Conservation (phyloP, 371 early-diverging fungal genomes). For the Phascolomyces articulosus region DNA sequence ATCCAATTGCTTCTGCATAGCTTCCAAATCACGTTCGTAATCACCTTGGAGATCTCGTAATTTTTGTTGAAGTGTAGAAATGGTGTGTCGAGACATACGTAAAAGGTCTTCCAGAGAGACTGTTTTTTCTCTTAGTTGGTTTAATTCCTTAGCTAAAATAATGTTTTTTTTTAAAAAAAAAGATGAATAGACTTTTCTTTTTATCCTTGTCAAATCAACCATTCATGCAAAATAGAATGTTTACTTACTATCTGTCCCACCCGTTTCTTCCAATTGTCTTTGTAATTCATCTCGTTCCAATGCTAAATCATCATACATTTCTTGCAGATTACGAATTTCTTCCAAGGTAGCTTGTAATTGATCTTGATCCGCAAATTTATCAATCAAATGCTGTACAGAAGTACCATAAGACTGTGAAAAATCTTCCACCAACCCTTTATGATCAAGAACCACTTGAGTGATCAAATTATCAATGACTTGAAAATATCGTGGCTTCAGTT, state of each 20-base stretch:
- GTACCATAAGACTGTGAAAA: conserved; percentile 63
- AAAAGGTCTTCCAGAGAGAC: conserved; percentile 79
- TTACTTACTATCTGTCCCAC: conserved; percentile 20
- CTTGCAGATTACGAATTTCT: conserved; percentile 64
- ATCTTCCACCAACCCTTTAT: conserved; percentile 73
- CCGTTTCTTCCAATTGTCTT: conserved; percentile 33
- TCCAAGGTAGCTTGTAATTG: conserved; percentile 69
- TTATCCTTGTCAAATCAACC: neutral
- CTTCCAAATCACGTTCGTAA: conserved; percentile 67
- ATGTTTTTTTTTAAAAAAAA: neutral
- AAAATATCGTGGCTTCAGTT: conserved; percentile 67
- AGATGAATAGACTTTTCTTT: neutral
- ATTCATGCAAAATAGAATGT: neutral
- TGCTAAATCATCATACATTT: conserved; percentile 47
- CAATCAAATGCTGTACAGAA: conserved; percentile 76
- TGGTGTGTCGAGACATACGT: conserved; percentile 80
- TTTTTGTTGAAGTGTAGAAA: conserved; percentile 76
- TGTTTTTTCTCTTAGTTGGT: conserved; percentile 70
- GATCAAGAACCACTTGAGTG: conserved; percentile 82
- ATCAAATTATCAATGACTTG: conserved; percentile 83
- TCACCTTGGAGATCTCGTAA: conserved; percentile 68
- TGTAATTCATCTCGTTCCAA: conserved; percentile 56
- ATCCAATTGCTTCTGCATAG: conserved; percentile 74
- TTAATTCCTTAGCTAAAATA: conserved; percentile 10
- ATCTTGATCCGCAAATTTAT: conserved; percentile 83